Conservation (phyloP, 2,329 filamentous ascomycete species). For the Knufia fluminis region DNA sequence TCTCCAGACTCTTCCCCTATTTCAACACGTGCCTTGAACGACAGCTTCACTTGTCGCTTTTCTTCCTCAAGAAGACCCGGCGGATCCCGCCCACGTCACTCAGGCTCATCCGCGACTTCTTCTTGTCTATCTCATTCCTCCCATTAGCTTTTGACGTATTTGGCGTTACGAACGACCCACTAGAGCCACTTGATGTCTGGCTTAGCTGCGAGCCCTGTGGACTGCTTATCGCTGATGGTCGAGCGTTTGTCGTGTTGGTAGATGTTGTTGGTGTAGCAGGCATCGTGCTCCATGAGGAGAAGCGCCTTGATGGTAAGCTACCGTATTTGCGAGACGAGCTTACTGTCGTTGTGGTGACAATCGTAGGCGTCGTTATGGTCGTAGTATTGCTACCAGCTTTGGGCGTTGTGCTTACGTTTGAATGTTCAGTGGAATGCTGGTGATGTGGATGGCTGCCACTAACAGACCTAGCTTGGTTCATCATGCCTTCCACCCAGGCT, state of each 20-base stretch:
- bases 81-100: constrained; percentile 22
- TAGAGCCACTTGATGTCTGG: not conserved
- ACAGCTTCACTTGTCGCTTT: constrained; percentile 9
- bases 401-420: not conserved
- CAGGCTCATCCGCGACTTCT: constrained; percentile 16
- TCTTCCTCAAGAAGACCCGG: constrained; percentile 22
- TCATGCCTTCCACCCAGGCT: constrained; percentile 39
- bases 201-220: not conserved
- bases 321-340: constrained; percentile 11
- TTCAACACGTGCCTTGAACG: no score
- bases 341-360: constrained; percentile 16
- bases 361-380: constrained; percentile 13
- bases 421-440: not conserved
- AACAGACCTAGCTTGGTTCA: constrained; percentile 33
- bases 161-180: not conserved
- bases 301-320: constrained; percentile 5
- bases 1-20: no score
- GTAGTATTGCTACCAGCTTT: constrained; percentile 3
- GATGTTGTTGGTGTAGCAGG: constrained; percentile 10
- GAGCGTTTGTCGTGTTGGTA: constrained; percentile 1
- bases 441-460: constrained; percentile 10
- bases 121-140: not conserved
- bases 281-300: constrained; percentile 9
- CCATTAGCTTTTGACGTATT: not conserved
- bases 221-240: not conserved